Conservation (phyloP, 345 rosid species). For the Dipteronia dyeriana region DNA sequence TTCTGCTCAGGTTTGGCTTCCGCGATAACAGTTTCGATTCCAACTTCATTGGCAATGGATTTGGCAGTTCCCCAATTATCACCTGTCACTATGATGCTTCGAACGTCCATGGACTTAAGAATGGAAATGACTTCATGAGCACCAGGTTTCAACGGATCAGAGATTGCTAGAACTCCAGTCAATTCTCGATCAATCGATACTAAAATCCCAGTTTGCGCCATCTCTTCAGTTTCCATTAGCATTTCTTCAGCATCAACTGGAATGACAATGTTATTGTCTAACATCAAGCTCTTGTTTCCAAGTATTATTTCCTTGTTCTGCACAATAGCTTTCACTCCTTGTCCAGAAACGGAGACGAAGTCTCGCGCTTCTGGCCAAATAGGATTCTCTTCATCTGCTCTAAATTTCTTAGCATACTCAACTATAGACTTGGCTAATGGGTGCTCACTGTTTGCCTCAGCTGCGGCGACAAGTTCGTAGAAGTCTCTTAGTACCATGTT, state of each 20-base stretch:
- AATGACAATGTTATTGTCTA: constrained; percentile 40
- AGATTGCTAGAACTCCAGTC: constrained; percentile 69
- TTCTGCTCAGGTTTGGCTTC: constrained; percentile 93
- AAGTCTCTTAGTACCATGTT: constrained; percentile 71
- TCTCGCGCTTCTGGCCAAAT: constrained; percentile 80
- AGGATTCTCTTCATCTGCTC: constrained; percentile 75
- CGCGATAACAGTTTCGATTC: constrained; percentile 75
- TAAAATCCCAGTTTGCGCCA: constrained; percentile 84
- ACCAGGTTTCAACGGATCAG: constrained; percentile 79
- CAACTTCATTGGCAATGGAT: constrained; percentile 78
- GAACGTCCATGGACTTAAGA: constrained; percentile 75
- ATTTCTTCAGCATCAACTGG: constrained; percentile 67
- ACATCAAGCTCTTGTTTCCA: constrained; percentile 84
- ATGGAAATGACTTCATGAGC: constrained; percentile 73
- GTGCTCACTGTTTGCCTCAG: constrained; percentile 94
- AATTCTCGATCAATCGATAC: constrained; percentile 63
- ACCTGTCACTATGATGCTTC: constrained; percentile 92
- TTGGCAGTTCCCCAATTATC: constrained; percentile 97
- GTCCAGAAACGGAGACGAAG: constrained; percentile 77
- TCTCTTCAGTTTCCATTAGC: constrained; percentile 67
- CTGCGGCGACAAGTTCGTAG: constrained; percentile 77
- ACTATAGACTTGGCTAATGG: constrained; percentile 90
- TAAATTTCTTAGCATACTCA: constrained; percentile 74
- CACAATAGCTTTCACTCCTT: constrained; percentile 81
- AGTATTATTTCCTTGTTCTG: constrained; percentile 58